Base-by-base conservation (phyloP, 139 green algal genomes). In the Klebsormidium nitens region DNA sequence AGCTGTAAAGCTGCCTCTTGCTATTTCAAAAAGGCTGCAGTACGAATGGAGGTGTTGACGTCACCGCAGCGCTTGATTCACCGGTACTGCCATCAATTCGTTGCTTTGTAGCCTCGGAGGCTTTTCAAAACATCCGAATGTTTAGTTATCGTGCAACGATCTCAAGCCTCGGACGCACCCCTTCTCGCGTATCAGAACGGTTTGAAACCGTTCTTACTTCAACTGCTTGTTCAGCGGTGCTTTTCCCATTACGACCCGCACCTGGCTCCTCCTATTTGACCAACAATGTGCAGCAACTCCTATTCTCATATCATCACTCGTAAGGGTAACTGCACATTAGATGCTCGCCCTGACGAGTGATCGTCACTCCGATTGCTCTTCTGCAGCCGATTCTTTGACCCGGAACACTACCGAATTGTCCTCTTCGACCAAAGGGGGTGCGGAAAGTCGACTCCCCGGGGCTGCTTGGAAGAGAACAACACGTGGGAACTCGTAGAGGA, bases 381-480 rank as follows among this genome's bases (percentile, higher is more conserved):
- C 11, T 8, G 42, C 52, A 61, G 52, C n/a, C 77, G 74, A 1
- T 89, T 91, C 70, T 91, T 91, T 64, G 83, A 91, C 59, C 78
- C 78, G 5, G 1, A 44, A 6, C 56, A 75, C 19, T 93, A 81
- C 50, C 60, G 71, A 4, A 81, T 92, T 2, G 74, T 91, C 11
- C 75, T 93, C 5, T 37, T 90, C 1, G 86, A 91, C 68, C 87
- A 92, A 66, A 68, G 87, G 0, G 87, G 82, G 2, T 90, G 86
- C 57, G 86, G 86, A 17, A 39, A 46, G 1, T 87, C 76, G 56
- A 84, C 58, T 0, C 87, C 84, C 0, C 60, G 61, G 0, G 87
- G 77, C 2, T 82, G 79, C 72, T 68, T 89, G 2, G 47, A 38
- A 1, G 73, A 83, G 29, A 90, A 92, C 72, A 86, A 42, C n/a